These are phyloP conservation scores for Rhodotorula mucilaginosa DNA, from an alignment of 1,284 basidiomycete species.

Conservation along the genomic window DNA sequence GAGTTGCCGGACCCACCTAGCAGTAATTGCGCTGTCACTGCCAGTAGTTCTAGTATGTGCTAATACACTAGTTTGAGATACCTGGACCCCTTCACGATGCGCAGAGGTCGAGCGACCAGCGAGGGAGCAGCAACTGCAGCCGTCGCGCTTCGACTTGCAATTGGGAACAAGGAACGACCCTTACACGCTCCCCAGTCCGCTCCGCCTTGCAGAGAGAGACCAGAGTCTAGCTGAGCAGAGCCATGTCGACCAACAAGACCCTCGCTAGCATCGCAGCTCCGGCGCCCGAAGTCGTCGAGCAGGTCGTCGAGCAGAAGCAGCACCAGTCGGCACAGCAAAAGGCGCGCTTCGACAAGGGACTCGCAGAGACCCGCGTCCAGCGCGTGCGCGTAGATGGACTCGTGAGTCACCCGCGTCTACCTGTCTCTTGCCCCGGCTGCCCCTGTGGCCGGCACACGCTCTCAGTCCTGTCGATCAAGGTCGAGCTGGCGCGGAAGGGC, in stretches of 20 bases:
- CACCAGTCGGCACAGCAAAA: slow-evolving; percentile 28
- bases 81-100: too few species aligned
- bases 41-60: too few species aligned
- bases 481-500: background rate
- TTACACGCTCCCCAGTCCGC: background rate
- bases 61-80: too few species aligned
- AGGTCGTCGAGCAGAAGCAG: slow-evolving; percentile 19
- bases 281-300: slow-evolving; percentile 22
- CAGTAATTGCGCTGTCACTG: too few species aligned
- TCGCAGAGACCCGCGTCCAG: slow-evolving; percentile 32
- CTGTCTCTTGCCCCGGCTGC: background rate
- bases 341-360: slow-evolving; percentile 32
- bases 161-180: background rate
- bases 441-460: background rate
- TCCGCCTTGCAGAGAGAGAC: background rate
- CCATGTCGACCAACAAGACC: slow-evolving; percentile 26
- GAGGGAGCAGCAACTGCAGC: too few species aligned
- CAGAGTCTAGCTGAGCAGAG: too few species aligned
- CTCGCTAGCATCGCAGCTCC: slow-evolving; percentile 35
- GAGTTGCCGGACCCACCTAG: too few species aligned
- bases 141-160: background rate
- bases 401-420: slow-evolving; percentile 11
- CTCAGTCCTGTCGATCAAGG: too few species aligned
- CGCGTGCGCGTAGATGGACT: slow-evolving; percentile 38
- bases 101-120: too few species aligned